A percentile compares a stretch with the other conserved stretches of the same genome.
phyloP scores from a whole-genome alignment of 2,329 filamentous ascomycete species.

The Paraphaeosphaeria sporulosa region DNA sequence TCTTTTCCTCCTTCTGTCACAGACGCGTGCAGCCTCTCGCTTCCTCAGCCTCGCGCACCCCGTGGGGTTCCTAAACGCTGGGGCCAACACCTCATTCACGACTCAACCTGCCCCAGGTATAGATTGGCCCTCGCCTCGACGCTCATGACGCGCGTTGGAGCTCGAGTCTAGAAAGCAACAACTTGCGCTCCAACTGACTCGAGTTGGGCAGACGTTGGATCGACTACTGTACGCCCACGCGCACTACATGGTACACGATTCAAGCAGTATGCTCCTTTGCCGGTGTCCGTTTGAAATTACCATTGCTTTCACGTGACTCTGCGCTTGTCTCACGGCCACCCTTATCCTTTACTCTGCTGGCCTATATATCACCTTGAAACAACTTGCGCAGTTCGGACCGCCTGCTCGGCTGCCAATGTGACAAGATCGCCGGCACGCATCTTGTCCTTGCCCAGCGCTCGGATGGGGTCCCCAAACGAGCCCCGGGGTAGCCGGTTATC shows the following conservation, averaged over 20 bases:
- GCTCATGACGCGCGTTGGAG: no score
- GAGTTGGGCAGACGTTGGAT: background rate
- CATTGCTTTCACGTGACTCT: background rate
- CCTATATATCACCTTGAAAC: background rate
- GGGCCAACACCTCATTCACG: background rate
- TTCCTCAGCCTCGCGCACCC: background rate
- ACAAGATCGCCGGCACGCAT: background rate
- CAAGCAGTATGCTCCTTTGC: background rate
- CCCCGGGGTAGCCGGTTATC: slow-evolving; percentile 11
- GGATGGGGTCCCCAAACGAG: background rate
- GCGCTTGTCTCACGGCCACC: background rate
- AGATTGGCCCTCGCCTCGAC: no score
- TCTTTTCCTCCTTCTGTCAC: no score
- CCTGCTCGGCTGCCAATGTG: background rate
- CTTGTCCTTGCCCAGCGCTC: background rate
- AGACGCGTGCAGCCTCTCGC: background rate
- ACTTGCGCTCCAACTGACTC: background rate
- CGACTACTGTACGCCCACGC: background rate
- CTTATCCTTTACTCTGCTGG: background rate
- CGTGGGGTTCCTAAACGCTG: background rate
- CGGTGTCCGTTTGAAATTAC: background rate
- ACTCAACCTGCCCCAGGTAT: no score
- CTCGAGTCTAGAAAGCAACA: no score
- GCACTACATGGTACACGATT: background rate
- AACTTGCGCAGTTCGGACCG: background rate